These are phyloP conservation scores for Centella asiatica DNA, from an alignment of 129 eudicot species.

Conservation along the genomic window DNA sequence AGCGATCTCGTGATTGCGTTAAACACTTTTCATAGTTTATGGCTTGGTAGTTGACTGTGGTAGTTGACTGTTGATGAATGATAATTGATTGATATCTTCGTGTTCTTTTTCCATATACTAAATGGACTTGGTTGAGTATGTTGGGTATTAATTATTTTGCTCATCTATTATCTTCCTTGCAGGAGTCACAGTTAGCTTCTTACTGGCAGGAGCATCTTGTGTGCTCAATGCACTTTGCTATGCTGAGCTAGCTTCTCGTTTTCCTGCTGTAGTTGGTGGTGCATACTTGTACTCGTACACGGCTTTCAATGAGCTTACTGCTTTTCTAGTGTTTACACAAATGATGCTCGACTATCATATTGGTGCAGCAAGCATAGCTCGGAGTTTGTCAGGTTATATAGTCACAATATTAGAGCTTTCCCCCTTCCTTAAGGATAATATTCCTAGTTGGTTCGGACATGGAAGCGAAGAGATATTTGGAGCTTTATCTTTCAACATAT, in stretches of 20 bases:
- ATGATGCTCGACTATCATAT: conserved; percentile 97
- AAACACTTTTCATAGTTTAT: too few relatives aligned
- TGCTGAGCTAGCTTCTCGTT: conserved; percentile 89
- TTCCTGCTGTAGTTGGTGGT: conserved; percentile 99
- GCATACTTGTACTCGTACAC: conserved; percentile 87
- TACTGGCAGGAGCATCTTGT: conserved; percentile 94
- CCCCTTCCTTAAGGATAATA: conserved; percentile 52
- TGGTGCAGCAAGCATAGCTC: conserved; percentile 98
- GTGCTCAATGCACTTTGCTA: conserved; percentile 93
- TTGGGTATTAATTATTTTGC: neutral
- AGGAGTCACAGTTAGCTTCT: conserved; percentile 90
- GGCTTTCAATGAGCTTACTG: conserved; percentile 96
- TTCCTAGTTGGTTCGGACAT: conserved; percentile 95
- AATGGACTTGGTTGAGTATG: neutral
- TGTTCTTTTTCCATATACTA: too few relatives aligned
- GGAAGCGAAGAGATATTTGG: conserved; percentile 60
- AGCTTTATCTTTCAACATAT: conserved; percentile 60
- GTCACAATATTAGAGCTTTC: conserved; percentile 59
- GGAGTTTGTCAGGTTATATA: conserved; percentile 90
- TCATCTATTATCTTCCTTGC: conserved; percentile 14
- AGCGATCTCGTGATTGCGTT: too few relatives aligned
- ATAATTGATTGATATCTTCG: too few relatives aligned
- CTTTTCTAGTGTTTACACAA: conserved; percentile 90
- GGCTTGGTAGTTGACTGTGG: too few relatives aligned
- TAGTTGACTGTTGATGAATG: too few relatives aligned